Base-by-base conservation (phyloP, 257 asterid genomes). In the Solanum appendiculatum region DNA sequence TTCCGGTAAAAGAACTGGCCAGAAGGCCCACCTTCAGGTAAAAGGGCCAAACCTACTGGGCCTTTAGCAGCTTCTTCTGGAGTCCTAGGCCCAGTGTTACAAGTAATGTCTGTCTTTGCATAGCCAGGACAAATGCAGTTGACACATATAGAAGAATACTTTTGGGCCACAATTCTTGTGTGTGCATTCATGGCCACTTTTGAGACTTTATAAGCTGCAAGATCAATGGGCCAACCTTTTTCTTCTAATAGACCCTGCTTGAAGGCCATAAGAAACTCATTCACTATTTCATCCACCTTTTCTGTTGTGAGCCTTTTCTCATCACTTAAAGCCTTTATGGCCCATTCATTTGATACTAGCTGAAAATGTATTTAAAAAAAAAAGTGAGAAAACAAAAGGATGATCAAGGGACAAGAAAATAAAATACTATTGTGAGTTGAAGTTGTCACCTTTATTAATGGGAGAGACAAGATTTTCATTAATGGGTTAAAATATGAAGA, bases 161-260 rank as follows among this genome's bases (percentile, higher is more conserved):
- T 75, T 78, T 86, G 88, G 69, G 90, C 87, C 18, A 89, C 8
- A 87, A 90, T 73, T 42, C 91, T 85, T 54, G 90, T 89, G 33
- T 90, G 86, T 2, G 89, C 89, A 86, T 90, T 90, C 7, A 87
- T 54, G 40, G 90, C 88, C 1, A 89, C 90, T 74, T 90, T 90
- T 31, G 92, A 90, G n/a, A 90, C 83, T 86, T 42, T 87, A 40
- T 90, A 90, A 27, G 91, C 87, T 10, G 91, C 21, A 25, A 66
- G 3, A 36, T 25, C 4, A 5, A 25, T 5, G 33, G 92, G 90
- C 92, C 92, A 90, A 15, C 90, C 88, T 31, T 89, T 86, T 39
- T 87, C 78, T 85, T 89, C 21, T 51, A 74, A 31, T 21, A 82
- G 12, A 10, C 85, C 87, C 7, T 89, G 88, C 36, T 89, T 86